Percentiles rank a stretch among this genome's conserved stretches.
These are phyloP conservation scores for Leishmania aethiopica DNA, from an alignment of 208 protist genomes.

Conservation along the genomic window DNA sequence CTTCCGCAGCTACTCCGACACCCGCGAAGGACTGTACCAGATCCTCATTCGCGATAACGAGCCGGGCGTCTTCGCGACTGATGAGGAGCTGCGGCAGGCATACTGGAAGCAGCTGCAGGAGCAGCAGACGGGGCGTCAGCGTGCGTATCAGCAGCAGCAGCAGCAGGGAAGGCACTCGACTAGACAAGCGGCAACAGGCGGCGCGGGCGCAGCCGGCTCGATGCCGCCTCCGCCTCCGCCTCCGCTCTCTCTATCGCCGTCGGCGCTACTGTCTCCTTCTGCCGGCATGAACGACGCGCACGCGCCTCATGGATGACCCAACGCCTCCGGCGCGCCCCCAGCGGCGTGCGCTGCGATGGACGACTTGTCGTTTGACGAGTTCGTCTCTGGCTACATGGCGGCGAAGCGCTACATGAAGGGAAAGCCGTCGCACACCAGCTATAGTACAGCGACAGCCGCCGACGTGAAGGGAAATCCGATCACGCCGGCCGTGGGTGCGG, in stretches of 20 bases:
- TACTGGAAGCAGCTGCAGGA: constrained; percentile 53
- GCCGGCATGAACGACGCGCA: neutral
- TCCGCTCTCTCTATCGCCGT: neutral
- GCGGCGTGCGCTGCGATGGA: constrained; percentile 7
- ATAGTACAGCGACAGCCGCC: constrained; percentile 10
- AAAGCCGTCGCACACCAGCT: constrained; percentile 48
- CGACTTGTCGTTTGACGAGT: constrained; percentile 40
- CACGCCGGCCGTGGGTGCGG: neutral
- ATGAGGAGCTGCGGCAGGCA: constrained; percentile 57
- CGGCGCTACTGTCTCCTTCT: neutral
- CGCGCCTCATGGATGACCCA: neutral
- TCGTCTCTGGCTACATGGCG: constrained; percentile 54
- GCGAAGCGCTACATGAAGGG: constrained; percentile 56
- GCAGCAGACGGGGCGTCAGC: constrained; percentile 33
- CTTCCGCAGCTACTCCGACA: constrained; percentile 63
- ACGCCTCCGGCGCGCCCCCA: neutral
- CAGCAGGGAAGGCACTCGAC: neutral
- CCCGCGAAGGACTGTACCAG: constrained; percentile 67
- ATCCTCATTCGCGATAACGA: constrained; percentile 68
- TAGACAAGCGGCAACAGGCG: constrained; percentile 4
- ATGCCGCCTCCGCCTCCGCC: constrained; percentile 9
- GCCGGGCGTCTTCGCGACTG: constrained; percentile 61
- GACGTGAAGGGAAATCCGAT: constrained; percentile 5
- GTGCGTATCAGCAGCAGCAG: constrained; percentile 12
- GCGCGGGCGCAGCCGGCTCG: constrained; percentile 1